A percentile compares a stretch with the other conserved stretches of the same genome.
These are phyloP conservation scores for Arthrobotrys pseudoclavata DNA, from an alignment of 2,329 filamentous ascomycete species.

Conservation along the genomic window DNA sequence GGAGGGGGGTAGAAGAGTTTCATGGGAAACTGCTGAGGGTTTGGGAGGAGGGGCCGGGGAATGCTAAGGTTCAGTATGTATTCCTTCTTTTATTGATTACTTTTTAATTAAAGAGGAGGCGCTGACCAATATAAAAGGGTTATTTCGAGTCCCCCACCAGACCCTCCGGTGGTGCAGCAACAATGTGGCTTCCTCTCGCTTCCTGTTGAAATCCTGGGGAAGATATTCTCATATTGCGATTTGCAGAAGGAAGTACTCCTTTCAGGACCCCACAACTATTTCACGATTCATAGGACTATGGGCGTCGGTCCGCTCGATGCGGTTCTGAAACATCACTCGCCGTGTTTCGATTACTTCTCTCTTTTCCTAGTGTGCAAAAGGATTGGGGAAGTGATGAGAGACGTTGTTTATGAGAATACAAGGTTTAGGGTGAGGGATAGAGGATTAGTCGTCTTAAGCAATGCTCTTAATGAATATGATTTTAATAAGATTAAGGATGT, in stretches of 20 bases:
- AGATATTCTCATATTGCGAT: conserved; percentile 27
- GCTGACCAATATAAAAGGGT: neutral
- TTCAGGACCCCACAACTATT: conserved; percentile 31
- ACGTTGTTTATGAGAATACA: conserved; percentile 7
- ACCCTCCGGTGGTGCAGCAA: neutral
- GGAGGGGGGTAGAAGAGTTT: conserved; percentile 15
- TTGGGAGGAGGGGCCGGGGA: conserved; percentile 14
- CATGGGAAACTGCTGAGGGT: conserved; percentile 17
- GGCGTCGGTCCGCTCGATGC: neutral
- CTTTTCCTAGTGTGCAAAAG: conserved; percentile 14
- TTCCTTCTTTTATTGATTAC: neutral
- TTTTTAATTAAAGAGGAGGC: too few relatives aligned
- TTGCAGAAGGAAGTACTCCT: conserved; percentile 27
- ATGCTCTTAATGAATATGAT: conserved; percentile 8
- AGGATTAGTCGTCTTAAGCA: neutral
- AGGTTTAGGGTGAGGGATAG: conserved; percentile 19
- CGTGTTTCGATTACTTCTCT: conserved; percentile 33
- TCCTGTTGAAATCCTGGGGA: conserved; percentile 4
- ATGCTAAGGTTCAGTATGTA: conserved; percentile 18
- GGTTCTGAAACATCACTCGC: conserved; percentile 35
- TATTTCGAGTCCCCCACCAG: conserved; percentile 6
- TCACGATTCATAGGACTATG: neutral
- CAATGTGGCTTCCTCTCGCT: conserved; percentile 13
- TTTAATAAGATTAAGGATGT: conserved; percentile 9
- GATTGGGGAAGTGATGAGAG: conserved; percentile 11